Evolutionary conservation across 352 stramenopile genomes (phyloP).

Genomic region (Phytophthora cactorum): DNA sequence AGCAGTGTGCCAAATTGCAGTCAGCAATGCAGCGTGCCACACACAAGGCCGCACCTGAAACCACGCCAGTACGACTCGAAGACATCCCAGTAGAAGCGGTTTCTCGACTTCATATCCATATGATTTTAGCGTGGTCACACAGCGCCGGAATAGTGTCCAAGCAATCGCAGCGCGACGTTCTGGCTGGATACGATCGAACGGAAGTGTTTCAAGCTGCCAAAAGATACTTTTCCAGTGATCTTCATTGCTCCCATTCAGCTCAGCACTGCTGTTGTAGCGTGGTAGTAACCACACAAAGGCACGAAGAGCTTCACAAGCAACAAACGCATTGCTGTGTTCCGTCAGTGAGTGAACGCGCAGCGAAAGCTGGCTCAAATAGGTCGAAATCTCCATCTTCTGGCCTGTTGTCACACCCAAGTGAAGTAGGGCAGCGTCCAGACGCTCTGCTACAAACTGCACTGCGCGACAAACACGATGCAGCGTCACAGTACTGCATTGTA

Average conservation of each 20-base stretch:
- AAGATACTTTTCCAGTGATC: conserved; percentile 54
- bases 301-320: conserved; percentile 62
- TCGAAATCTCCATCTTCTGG: conserved; percentile 40
- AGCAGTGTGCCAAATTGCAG: conserved; percentile 65
- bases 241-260: conserved; percentile 5
- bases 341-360: conserved; percentile 50
- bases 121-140: conserved; percentile 50
- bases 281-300: conserved; percentile 80
- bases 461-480: conserved; percentile 42
- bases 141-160: conserved; percentile 67
- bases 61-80: conserved; percentile 64
- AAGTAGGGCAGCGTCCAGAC: conserved; percentile 53
- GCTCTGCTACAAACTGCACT: conserved; percentile 61
- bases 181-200: conserved; percentile 51
- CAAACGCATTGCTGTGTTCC: conserved; percentile 55
- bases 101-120: conserved; percentile 50
- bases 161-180: conserved; percentile 62
- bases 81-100: conserved; percentile 52
- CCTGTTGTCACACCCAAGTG: conserved; percentile 45
- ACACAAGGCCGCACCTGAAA: conserved; percentile 61
- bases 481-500: conserved; percentile 10
- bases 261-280: conserved; percentile 17
- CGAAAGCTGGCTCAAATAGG: conserved; percentile 58
- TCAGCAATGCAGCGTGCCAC: conserved; percentile 70
- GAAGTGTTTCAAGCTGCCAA: conserved; percentile 50